Conservation (phyloP, 768 basidiomycete species). For the Nidularia sp. region DNA sequence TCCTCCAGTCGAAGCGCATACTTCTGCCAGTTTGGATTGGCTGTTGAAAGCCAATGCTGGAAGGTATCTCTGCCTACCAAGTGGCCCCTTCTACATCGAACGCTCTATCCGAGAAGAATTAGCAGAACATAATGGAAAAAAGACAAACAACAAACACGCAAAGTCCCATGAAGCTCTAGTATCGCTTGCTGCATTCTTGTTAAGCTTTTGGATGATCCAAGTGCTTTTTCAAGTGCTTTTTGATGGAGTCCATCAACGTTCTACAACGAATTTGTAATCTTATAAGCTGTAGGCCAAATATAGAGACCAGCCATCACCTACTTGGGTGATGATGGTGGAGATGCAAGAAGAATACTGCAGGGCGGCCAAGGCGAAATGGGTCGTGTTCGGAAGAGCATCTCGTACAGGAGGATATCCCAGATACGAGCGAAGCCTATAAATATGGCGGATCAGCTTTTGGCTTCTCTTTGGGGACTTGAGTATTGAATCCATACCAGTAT, state of each 20-base stretch:
- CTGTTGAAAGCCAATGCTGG: conserved; percentile 65
- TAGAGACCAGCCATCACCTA: conserved; percentile 19
- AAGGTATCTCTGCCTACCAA: conserved; percentile 60
- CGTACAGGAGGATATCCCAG: conserved; percentile 85
- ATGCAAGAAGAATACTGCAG: conserved; percentile 67
- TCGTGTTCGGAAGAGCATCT: conserved; percentile 82
- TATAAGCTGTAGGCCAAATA: background rate
- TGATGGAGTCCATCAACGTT: conserved; percentile 95
- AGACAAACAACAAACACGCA: conserved; percentile 50
- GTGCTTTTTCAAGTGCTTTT: conserved; percentile 53
- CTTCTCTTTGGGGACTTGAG: background rate
- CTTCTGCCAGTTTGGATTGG: conserved; percentile 78
- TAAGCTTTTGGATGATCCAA: conserved; percentile 26
- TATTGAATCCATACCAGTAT: conserved; percentile 57
- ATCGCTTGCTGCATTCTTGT: conserved; percentile 38
- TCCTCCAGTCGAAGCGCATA: conserved; percentile 62
- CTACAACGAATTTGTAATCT: conserved; percentile 17
- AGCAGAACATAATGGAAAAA: background rate
- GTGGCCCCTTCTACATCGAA: conserved; percentile 77
- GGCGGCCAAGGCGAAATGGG: conserved; percentile 83
- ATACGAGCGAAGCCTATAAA: conserved; percentile 62
- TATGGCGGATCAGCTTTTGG: background rate
- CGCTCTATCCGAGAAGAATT: conserved; percentile 40
- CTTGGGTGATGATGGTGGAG: conserved; percentile 71
- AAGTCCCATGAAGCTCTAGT: conserved; percentile 84